These are phyloP conservation scores for Calonectria leucothoes DNA, from an alignment of 2,329 filamentous ascomycete species.

Conservation along the genomic window DNA sequence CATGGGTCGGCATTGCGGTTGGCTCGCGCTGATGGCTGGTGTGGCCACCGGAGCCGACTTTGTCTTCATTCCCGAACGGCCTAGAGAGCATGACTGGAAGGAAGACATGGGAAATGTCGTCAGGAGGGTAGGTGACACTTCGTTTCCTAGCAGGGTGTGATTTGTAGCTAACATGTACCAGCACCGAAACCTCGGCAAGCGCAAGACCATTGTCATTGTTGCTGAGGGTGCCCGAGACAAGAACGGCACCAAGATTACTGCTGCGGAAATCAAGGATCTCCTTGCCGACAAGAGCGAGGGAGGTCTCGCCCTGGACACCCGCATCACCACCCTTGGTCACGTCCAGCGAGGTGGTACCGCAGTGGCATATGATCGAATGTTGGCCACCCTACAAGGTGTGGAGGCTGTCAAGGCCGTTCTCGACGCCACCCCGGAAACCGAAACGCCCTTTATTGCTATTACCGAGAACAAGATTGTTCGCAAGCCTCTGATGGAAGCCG, in stretches of 20 bases:
- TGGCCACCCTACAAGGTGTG: conserved; percentile 92
- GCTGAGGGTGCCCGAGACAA: conserved; percentile 93
- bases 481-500: conserved; percentile 89
- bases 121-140: conserved; percentile 65
- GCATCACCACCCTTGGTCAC: conserved; percentile 94
- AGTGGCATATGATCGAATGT: conserved; percentile 93
- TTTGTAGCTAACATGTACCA: conserved; percentile 51
- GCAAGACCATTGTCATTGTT: conserved; percentile 98
- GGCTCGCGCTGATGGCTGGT: conserved; percentile 95
- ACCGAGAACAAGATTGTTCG: conserved; percentile 98
- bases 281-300: conserved; percentile 76
- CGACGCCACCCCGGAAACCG: conserved; percentile 87
- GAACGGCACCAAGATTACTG: conserved; percentile 84
- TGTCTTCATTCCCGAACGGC: conserved; percentile 96
- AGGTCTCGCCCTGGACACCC: conserved; percentile 86
- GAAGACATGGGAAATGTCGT: conserved; percentile 87
- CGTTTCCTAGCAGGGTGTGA: neutral
- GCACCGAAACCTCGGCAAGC: conserved; percentile 90
- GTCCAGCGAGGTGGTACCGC: conserved; percentile 96
- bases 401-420: conserved; percentile 94
- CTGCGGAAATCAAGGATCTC: conserved; percentile 85
- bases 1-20: conserved; percentile 98
- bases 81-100: conserved; percentile 87
- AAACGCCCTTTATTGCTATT: conserved; percentile 95
- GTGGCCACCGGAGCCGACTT: conserved; percentile 97